Conservation (phyloP, 2,329 filamentous ascomycete species). For the Thelonectria blattea region DNA sequence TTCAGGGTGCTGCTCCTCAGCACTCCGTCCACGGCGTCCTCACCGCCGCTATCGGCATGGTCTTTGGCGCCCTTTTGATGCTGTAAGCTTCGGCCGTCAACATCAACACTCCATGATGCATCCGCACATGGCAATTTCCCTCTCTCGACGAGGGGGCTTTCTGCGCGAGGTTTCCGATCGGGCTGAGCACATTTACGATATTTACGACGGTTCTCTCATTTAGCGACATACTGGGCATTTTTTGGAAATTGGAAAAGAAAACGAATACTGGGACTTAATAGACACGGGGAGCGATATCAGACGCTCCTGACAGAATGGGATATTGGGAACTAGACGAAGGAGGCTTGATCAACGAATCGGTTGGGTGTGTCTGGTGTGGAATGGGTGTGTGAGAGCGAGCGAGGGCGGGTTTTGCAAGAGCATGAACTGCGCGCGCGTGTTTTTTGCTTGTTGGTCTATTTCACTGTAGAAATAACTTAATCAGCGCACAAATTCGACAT, state of each 20-base stretch:
- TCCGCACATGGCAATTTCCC: neutral
- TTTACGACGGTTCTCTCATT: slow-evolving; percentile 34
- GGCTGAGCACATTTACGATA: slow-evolving; percentile 30
- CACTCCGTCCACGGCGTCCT: slow-evolving; percentile 33
- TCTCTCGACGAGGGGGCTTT: neutral
- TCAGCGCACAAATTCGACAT: slow-evolving; percentile 23
- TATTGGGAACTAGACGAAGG: slow-evolving; percentile 25
- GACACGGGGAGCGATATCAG: slow-evolving; percentile 31
- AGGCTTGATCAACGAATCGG: slow-evolving; percentile 14
- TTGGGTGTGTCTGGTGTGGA: slow-evolving; percentile 17
- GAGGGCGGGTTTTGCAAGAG: slow-evolving; percentile 26
- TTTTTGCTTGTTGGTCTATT: slow-evolving; percentile 20
- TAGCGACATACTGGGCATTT: slow-evolving; percentile 7
- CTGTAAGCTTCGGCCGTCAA: slow-evolving; percentile 25
- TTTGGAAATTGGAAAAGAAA: slow-evolving; percentile 9
- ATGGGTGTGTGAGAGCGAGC: slow-evolving; percentile 11
- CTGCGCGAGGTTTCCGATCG: slow-evolving; percentile 15
- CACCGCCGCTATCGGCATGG: slow-evolving; percentile 37
- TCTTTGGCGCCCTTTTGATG: slow-evolving; percentile 40
- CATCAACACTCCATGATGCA: neutral
- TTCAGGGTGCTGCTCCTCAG: slow-evolving; percentile 46
- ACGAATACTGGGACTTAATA: slow-evolving; percentile 20
- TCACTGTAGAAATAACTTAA: slow-evolving; percentile 32
- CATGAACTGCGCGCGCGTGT: slow-evolving; percentile 27
- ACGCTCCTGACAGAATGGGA: slow-evolving; percentile 28